Percentiles rank a stretch among this genome's conserved stretches.
Conservation (phyloP, 257 asterid genomes). For the Fraxinus excelsior region DNA sequence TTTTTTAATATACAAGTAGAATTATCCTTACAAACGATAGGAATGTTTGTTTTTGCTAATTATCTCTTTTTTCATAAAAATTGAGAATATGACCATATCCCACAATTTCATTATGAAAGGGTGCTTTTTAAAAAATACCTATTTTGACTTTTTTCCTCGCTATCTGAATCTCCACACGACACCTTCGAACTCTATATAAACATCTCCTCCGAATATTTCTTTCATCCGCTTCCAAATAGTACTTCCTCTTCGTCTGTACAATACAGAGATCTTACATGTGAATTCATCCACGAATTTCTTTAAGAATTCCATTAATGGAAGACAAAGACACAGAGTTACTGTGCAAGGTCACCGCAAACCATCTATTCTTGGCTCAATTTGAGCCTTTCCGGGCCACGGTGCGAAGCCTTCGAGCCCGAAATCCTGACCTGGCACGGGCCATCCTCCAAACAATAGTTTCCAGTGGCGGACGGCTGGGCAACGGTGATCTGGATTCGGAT, state of each 20-base stretch:
- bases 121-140: too few relatives aligned
- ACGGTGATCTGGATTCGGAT: constrained; percentile 46
- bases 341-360: constrained; percentile 68
- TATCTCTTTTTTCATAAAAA: too few relatives aligned
- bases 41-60: too few relatives aligned
- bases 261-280: constrained; percentile 23
- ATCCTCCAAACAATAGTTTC: constrained; percentile 71
- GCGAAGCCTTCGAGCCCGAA: constrained; percentile 76
- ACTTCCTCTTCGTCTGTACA: background rate
- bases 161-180: background rate
- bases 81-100: too few relatives aligned
- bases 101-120: too few relatives aligned
- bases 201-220: background rate
- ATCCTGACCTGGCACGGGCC: constrained; percentile 69
- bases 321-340: constrained; percentile 71
- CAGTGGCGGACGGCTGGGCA: constrained; percentile 60
- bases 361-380: constrained; percentile 81
- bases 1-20: too few relatives aligned
- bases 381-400: constrained; percentile 90
- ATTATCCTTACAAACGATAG: too few relatives aligned
- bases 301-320: constrained; percentile 48
- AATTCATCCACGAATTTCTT: constrained; percentile 13
- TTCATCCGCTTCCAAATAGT: constrained; percentile 20
- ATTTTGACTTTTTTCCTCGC: too few relatives aligned
- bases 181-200: constrained; percentile 31